phyloP scores from a whole-genome alignment of 495 filamentous ascomycete genomes.

The Emericellopsis terricola region DNA sequence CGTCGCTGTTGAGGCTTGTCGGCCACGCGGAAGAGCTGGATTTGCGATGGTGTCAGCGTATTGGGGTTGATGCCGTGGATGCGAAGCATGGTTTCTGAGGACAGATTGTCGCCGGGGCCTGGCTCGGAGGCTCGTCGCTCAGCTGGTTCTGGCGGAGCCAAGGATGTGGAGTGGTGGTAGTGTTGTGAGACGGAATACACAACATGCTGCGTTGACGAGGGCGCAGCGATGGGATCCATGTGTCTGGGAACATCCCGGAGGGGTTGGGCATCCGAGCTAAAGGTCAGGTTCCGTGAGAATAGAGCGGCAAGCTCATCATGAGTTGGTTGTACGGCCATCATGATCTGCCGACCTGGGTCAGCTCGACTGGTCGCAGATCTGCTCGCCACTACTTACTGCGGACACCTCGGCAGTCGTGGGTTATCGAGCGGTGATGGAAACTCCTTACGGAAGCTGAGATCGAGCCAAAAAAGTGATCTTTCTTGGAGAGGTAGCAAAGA shows the following conservation, averaged over 20 bases:
- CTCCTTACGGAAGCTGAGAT: too few species aligned
- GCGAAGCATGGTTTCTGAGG: slow-evolving; percentile 24
- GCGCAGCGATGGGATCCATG: slow-evolving; percentile 2
- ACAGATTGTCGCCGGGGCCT: slow-evolving; percentile 21
- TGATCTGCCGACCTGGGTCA: slow-evolving; percentile 3
- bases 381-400: too few species aligned
- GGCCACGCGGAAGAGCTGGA: slow-evolving; percentile 42
- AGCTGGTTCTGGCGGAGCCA: slow-evolving; percentile 12
- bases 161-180: slow-evolving; percentile 55
- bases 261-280: slow-evolving; percentile 23
- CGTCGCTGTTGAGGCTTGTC: slow-evolving; percentile 36
- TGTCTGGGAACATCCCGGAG: slow-evolving; percentile 4
- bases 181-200: slow-evolving; percentile 56
- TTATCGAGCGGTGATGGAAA: too few species aligned
- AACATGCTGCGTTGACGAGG: slow-evolving; percentile 15
- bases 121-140: slow-evolving; percentile 31
- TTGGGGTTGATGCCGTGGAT: slow-evolving; percentile 35
- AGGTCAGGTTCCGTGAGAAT: slow-evolving; percentile 44
- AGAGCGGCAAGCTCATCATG: slow-evolving; percentile 52
- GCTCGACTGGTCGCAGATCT: too few species aligned
- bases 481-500: too few species aligned
- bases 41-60: slow-evolving; percentile 35
- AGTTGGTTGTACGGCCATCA: slow-evolving; percentile 20
- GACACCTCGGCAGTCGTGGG: too few species aligned
- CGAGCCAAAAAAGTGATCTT: too few species aligned